These are phyloP conservation scores for Coemansia reversa DNA, from an alignment of 192 early-diverging fungal genomes.

Conservation along the genomic window DNA sequence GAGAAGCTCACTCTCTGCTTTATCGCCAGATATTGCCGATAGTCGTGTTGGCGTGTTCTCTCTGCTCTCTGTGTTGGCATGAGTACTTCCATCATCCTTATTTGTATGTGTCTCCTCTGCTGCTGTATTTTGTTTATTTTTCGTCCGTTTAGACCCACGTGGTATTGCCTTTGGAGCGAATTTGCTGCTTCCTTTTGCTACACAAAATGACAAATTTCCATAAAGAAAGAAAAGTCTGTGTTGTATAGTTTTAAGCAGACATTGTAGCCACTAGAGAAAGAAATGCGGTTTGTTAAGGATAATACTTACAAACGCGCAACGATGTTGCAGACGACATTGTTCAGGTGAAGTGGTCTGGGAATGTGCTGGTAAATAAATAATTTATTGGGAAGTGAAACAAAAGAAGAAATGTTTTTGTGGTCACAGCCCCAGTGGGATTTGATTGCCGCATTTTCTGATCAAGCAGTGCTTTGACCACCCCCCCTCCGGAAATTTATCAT, in stretches of 20 bases:
- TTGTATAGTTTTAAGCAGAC: background rate
- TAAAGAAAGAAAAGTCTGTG: background rate
- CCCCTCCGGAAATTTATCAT: background rate
- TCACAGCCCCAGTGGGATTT: background rate
- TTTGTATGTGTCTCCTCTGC: background rate
- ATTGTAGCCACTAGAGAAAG: background rate
- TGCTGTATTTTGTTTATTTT: conserved; percentile 6
- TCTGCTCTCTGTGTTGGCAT: background rate
- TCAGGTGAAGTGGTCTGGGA: background rate
- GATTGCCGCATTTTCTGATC: background rate
- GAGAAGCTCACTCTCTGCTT: conserved; percentile 10
- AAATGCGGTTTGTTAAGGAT: background rate
- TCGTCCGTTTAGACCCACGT: conserved; percentile 10
- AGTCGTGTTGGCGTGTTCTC: background rate
- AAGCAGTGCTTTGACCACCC: background rate
- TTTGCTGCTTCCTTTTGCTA: conserved; percentile 40
- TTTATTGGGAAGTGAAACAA: background rate
- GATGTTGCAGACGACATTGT: conserved; percentile 35
- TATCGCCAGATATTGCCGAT: background rate
- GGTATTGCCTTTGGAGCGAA: conserved; percentile 48
- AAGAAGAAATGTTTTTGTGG: background rate
- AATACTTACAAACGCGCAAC: conserved; percentile 34
- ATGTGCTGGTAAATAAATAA: background rate
- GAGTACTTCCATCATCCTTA: background rate
- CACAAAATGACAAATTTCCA: background rate